phyloP scores from a whole-genome alignment of 768 basidiomycete genomes.

The Boletus sp. region DNA sequence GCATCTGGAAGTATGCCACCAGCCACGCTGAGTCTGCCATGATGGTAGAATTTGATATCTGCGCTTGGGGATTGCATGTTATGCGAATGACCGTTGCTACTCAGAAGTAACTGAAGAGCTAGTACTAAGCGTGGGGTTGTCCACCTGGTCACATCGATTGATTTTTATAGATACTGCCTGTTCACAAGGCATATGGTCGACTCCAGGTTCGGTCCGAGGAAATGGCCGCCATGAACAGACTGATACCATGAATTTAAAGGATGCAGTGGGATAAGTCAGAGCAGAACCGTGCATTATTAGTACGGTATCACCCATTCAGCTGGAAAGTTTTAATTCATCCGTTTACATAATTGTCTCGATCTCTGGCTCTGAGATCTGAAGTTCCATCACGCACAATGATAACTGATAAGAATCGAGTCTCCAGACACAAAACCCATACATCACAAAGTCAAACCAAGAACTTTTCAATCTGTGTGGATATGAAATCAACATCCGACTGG shows the following conservation, averaged over 20 bases:
- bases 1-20: slow-evolving; percentile 57
- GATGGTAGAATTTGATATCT: slow-evolving; percentile 47
- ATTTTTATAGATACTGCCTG: slow-evolving; percentile 5
- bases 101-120: not conserved
- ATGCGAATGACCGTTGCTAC: not conserved
- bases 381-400: not conserved
- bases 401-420: not conserved
- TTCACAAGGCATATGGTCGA: not conserved
- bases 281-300: not conserved
- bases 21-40: slow-evolving; percentile 52
- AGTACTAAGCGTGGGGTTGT: not conserved
- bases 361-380: not conserved
- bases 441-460: slow-evolving; percentile 11
- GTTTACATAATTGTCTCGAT: not conserved
- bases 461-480: slow-evolving; percentile 9
- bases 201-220: not conserved
- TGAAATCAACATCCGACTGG: slow-evolving; percentile 7
- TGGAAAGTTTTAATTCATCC: not conserved
- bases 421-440: not conserved
- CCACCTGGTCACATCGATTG: not conserved
- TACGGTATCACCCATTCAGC: not conserved
- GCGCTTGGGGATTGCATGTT: slow-evolving; percentile 14
- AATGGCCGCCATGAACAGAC: not conserved
- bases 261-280: not conserved
- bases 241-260: slow-evolving; percentile 1